Percentiles rank a stretch among this genome's conserved stretches.
phyloP scores from a whole-genome alignment of 805 yeast species.

The Ogataea minuta region DNA sequence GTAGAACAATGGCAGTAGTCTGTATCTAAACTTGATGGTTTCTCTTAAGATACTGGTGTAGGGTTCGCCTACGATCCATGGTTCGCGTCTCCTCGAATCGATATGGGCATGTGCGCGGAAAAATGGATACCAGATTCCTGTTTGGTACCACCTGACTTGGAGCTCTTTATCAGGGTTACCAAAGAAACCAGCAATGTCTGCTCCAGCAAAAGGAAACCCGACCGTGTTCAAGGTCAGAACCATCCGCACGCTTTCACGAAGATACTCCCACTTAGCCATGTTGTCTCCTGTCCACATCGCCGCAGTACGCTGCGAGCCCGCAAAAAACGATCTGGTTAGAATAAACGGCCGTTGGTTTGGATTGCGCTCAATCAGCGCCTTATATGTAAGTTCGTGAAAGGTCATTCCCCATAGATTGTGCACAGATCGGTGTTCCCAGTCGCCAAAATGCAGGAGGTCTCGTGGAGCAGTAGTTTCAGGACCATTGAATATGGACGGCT shows the following conservation, averaged over 20 bases:
- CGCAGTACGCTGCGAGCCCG: constrained; percentile 89
- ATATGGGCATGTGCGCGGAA: constrained; percentile 97
- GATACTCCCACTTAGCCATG: constrained; percentile 87
- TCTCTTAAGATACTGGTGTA: constrained; percentile 63
- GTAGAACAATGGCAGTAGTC: constrained; percentile 73
- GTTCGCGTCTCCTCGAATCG: constrained; percentile 89
- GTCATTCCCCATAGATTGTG: constrained; percentile 85
- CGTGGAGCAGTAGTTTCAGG: constrained; percentile 91
- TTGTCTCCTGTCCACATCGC: constrained; percentile 99
- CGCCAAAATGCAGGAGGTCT: constrained; percentile 73
- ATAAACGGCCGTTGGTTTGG: constrained; percentile 74
- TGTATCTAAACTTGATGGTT: constrained; percentile 71
- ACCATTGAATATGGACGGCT: constrained; percentile 92
- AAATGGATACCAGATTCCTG: constrained; percentile 95
- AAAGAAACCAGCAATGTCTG: constrained; percentile 96
- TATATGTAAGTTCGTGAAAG: constrained; percentile 75
- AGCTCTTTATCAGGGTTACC: constrained; percentile 84
- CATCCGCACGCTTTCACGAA: constrained; percentile 83
- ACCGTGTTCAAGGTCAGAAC: constrained; percentile 73
- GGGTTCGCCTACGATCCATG: constrained; percentile 81
- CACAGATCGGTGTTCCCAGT: constrained; percentile 86
- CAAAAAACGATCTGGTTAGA: constrained; percentile 78
- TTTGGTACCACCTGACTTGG: constrained; percentile 89
- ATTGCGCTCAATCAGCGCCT: constrained; percentile 55
- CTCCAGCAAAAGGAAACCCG: constrained; percentile 91